These are phyloP conservation scores for Breynia disticha DNA, from an alignment of 441 rosid species.

Conservation along the genomic window DNA sequence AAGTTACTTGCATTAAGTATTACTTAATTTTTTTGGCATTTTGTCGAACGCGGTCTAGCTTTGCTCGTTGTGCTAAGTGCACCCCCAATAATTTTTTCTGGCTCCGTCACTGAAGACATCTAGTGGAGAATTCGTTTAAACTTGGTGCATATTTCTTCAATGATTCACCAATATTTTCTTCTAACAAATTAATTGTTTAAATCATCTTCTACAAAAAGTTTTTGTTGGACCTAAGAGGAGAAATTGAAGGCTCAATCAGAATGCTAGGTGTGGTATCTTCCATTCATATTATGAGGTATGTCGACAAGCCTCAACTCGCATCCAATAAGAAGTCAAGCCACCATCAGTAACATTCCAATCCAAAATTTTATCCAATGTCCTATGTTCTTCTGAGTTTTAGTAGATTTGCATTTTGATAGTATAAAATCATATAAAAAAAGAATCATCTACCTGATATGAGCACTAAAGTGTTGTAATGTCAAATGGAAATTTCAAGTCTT, in stretches of 20 bases:
- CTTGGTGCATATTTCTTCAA: not conserved
- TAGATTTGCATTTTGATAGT: not conserved
- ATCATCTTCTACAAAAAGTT: not conserved
- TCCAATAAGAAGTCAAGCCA: not conserved
- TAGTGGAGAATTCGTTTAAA: not conserved
- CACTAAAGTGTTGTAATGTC: not conserved
- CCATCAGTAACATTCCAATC: not conserved
- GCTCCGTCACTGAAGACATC: too few species aligned
- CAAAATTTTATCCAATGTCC: not conserved
- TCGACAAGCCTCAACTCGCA: not conserved
- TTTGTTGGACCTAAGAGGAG: not conserved
- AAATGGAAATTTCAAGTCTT: not conserved
- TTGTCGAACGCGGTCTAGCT: too few species aligned
- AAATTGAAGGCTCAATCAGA: not conserved
- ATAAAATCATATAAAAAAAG: not conserved
- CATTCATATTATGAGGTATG: not conserved
- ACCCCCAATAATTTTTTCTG: too few species aligned
- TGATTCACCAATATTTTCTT: not conserved
- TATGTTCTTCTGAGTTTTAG: not conserved
- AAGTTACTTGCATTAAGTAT: too few species aligned
- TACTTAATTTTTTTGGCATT: too few species aligned
- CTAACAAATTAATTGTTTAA: not conserved
- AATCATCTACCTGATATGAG: not conserved
- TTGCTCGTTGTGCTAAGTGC: too few species aligned
- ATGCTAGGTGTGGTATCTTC: not conserved